Evolutionary conservation across 352 stramenopile species (phyloP), one percentile per base, ranked within the genome.

Genomic region (Aphanomyces astaci): DNA sequence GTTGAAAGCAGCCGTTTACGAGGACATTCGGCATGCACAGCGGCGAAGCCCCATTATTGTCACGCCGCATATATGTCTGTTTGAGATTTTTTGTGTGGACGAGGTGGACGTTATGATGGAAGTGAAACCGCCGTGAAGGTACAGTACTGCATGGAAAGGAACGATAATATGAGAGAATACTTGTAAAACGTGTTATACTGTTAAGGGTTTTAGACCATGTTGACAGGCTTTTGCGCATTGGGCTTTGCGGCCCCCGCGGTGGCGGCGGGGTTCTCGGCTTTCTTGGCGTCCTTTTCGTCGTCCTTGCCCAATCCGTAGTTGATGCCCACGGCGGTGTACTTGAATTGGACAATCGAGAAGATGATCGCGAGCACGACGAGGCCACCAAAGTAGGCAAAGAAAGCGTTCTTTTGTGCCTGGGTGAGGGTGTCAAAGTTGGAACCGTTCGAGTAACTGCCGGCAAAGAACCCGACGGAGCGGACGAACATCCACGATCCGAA

Each of bases 381-480:
- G 0, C 73, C 78, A 2, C 76, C 73, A 25, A 89, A 74, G 63
- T 91, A 91, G 1, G 60, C 78, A 76, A 80, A 89, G 79, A 80
- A 89, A 3, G 73, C 76, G 15, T 72, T 68, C 2, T 80, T 79
- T 71, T 89, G 78, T 11, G 71, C 74, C 32, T 78, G 73, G 10
- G 72, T 64, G 66, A 82, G 79, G 48, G 67, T 60, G 22, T 78
- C 75, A 27, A 91, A 75, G 57, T 82, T 72, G 10, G 76, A 75
- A 31, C 74, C 78, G 46, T 84, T 88, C 9, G 81, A 78, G 68
- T 87, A 91, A 63, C 82, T 77, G 13, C 80, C 80, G 9, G 77
- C 75, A 46, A 91, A 89, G 69, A 87, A 91, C 2, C 81, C 83
- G 32, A 89, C 64, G 36, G 80, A 78, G 74, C 78, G 85, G 27